Conservation (phyloP, 169 alveolate species). For the Plasmodium relictum region DNA sequence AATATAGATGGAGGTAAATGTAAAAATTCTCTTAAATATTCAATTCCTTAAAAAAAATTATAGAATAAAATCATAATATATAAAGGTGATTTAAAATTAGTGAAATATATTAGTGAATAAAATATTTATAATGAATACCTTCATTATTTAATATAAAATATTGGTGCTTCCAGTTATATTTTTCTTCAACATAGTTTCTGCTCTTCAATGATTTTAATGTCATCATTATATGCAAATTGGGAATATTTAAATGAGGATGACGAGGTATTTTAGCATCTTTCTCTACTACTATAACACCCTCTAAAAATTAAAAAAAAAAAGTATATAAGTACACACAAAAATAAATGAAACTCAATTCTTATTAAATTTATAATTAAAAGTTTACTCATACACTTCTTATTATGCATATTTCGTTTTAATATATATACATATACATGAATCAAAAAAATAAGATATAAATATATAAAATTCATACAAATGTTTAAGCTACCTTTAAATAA, state of each 20-base stretch:
- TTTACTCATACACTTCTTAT: no score
- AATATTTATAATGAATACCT: constrained; percentile 71
- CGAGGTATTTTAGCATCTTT: constrained; percentile 89
- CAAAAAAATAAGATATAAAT: no score
- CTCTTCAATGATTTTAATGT: constrained; percentile 91
- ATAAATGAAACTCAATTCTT: not conserved
- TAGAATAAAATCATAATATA: not conserved
- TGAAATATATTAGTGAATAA: not conserved
- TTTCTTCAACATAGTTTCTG: constrained; percentile 91
- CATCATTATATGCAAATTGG: constrained; percentile 93
- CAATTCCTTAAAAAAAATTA: constrained; percentile 80
- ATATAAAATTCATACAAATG: not conserved
- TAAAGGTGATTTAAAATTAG: not conserved
- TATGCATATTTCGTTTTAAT: no score
- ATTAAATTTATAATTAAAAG: no score
- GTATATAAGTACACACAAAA: not conserved
- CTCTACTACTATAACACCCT: constrained; percentile 92
- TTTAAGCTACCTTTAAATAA: constrained; percentile 81
- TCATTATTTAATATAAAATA: constrained; percentile 91
- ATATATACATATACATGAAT: not conserved
- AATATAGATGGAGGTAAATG: constrained; percentile 94
- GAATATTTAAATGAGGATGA: constrained; percentile 90
- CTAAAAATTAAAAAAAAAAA: constrained; percentile 71
- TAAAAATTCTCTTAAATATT: constrained; percentile 89
- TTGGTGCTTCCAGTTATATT: constrained; percentile 93